Conservation (phyloP, 805 yeast species). For the Candida pini region DNA sequence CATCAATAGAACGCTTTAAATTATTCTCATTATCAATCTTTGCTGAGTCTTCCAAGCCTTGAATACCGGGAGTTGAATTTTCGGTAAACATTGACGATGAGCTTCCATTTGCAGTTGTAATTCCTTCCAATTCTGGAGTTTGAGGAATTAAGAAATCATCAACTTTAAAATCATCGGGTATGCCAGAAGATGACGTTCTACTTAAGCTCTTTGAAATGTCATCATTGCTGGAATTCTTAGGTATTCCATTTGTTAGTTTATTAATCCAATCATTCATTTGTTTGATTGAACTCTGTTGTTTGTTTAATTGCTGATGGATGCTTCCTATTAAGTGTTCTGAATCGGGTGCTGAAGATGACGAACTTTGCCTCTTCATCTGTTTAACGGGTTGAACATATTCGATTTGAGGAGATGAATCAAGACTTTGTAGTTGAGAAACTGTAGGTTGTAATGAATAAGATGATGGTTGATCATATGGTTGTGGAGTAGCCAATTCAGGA, state of each 20-base stretch:
- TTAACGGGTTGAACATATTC: neutral
- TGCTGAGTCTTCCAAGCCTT: no score
- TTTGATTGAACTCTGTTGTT: constrained; percentile 47
- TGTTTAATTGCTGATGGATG: constrained; percentile 41
- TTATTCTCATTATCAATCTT: no score
- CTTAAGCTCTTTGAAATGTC: constrained; percentile 15
- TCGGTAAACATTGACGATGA: constrained; percentile 3
- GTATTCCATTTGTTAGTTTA: constrained; percentile 19
- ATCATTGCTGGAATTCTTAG: constrained; percentile 4
- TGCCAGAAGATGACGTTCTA: constrained; percentile 10
- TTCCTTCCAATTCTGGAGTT: constrained; percentile 21
- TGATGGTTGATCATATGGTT: constrained; percentile 4
- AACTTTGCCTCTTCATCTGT: constrained; percentile 7
- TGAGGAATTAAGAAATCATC: constrained; percentile 28
- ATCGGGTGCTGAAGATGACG: no score
- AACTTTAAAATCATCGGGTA: constrained; percentile 29
- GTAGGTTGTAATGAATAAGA: constrained; percentile 5
- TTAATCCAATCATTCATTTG: constrained; percentile 56
- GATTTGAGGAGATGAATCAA: neutral
- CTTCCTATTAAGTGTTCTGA: constrained; percentile 30
- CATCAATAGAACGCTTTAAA: no score
- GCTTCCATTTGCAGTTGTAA: constrained; percentile 8
- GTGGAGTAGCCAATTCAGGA: constrained; percentile 18
- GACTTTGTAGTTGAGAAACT: neutral
- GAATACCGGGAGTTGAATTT: constrained; percentile 1